phyloP scores from a whole-genome alignment of 371 early-diverging fungal genomes.

The Circinella umbellata region DNA sequence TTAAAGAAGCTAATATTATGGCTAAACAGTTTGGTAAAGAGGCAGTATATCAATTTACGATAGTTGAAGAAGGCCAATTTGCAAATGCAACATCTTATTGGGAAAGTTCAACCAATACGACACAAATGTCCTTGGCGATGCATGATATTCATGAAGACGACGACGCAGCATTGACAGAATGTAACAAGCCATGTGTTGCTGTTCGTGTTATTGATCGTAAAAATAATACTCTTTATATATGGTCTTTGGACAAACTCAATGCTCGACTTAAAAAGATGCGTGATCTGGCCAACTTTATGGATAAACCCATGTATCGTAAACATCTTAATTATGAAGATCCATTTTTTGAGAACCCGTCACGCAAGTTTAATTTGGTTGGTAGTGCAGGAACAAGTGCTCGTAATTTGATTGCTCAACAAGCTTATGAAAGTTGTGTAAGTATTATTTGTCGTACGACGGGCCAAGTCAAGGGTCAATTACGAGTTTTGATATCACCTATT shows the following conservation, averaged over 20 bases:
- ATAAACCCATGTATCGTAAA: constrained; percentile 70
- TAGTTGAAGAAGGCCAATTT: constrained; percentile 64
- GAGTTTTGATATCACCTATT: constrained; percentile 55
- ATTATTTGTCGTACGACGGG: constrained; percentile 67
- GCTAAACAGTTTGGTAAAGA: constrained; percentile 78
- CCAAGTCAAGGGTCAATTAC: constrained; percentile 51
- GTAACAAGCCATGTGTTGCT: constrained; percentile 66
- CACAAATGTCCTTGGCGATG: constrained; percentile 33
- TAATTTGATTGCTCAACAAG: constrained; percentile 53
- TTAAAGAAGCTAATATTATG: constrained; percentile 91
- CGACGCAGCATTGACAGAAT: constrained; percentile 52
- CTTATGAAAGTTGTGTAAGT: constrained; percentile 53
- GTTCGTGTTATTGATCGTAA: constrained; percentile 77
- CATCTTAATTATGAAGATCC: constrained; percentile 83
- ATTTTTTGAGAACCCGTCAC: constrained; percentile 71
- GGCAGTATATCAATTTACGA: constrained; percentile 81
- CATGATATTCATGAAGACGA: constrained; percentile 62
- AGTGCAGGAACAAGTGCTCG: constrained; percentile 57
- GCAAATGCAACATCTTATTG: constrained; percentile 62
- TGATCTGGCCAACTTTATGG: constrained; percentile 74
- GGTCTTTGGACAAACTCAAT: constrained; percentile 77
- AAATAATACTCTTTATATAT: constrained; percentile 72
- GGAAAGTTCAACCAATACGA: constrained; percentile 47
- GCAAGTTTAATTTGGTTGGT: constrained; percentile 71
- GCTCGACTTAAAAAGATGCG: constrained; percentile 78